A percentile compares a stretch with the other conserved stretches of the same genome.
phyloP scores from a whole-genome alignment of 192 early-diverging fungal species.

The Coemansia sp. region DNA sequence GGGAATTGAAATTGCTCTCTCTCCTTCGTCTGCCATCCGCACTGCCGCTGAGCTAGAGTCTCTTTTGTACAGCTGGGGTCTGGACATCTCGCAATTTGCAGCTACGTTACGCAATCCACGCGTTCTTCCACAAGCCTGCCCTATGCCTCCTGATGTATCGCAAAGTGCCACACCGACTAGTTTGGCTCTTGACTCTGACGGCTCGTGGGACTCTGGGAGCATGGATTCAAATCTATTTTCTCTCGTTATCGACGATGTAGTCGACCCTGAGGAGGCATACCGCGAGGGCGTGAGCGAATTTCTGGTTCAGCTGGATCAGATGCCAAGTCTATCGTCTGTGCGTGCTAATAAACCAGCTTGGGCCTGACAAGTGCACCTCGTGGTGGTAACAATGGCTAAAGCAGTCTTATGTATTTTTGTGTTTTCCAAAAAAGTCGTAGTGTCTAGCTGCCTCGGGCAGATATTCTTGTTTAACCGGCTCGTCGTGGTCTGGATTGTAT shows the following conservation, averaged over 20 bases:
- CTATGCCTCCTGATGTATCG: background rate
- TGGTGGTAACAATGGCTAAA: background rate
- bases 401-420: background rate
- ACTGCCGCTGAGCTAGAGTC: constrained; percentile 23
- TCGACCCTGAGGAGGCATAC: constrained; percentile 50
- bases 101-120: constrained; percentile 23
- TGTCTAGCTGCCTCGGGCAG: constrained; percentile 65
- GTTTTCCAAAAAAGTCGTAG: constrained; percentile 58
- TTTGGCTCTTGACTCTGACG: background rate
- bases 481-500: constrained; percentile 78
- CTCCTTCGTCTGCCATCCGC: constrained; percentile 32
- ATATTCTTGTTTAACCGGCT: constrained; percentile 75
- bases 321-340: constrained; percentile 23
- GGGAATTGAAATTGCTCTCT: constrained; percentile 30
- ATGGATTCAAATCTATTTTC: constrained; percentile 43
- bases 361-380: background rate
- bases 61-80: constrained; percentile 37
- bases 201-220: constrained; percentile 14
- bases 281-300: constrained; percentile 48
- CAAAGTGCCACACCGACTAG: background rate
- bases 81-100: constrained; percentile 31
- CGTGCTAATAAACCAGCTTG: background rate
- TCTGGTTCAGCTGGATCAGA: constrained; percentile 30
- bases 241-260: constrained; percentile 45
- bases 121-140: background rate